phyloP scores from a whole-genome alignment of 441 rosid species.

The Populus hybrid region DNA sequence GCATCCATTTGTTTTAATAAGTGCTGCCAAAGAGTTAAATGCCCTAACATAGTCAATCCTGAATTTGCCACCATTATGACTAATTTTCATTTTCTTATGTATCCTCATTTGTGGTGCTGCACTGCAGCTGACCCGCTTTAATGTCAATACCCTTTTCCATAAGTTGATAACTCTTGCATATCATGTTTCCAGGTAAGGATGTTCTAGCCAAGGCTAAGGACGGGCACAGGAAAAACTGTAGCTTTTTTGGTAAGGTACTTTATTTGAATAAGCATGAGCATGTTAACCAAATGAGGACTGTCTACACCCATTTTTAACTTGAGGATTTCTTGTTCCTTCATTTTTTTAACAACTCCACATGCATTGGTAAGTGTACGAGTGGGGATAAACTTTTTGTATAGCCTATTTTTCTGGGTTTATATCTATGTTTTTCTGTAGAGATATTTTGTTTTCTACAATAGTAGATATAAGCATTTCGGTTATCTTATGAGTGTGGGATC shows the following conservation, averaged over 20 bases:
- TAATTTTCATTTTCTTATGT: not conserved
- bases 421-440: not conserved
- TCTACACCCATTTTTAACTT: slow-evolving; percentile 1
- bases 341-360: slow-evolving; percentile 3
- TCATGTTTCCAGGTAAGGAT: slow-evolving; percentile 75
- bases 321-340: not conserved
- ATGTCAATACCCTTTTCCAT: slow-evolving; percentile 1
- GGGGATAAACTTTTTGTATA: not conserved
- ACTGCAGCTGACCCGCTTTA: not conserved
- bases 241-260: slow-evolving; percentile 80
- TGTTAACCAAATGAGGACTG: not conserved
- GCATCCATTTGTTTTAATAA: not conserved
- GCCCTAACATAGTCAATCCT: not conserved
- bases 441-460: not conserved
- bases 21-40: not conserved
- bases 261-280: slow-evolving; percentile 12
- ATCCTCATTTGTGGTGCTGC: not conserved
- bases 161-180: not conserved
- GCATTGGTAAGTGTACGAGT: not conserved
- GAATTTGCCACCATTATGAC: not conserved
- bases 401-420: not conserved
- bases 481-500: not conserved
- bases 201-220: slow-evolving; percentile 93
- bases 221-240: slow-evolving; percentile 95
- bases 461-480: not conserved